Evolutionary conservation across 768 basidiomycete genomes (phyloP), one percentile per base, ranked within the genome.

Genomic region (Lactarius evosmus): DNA sequence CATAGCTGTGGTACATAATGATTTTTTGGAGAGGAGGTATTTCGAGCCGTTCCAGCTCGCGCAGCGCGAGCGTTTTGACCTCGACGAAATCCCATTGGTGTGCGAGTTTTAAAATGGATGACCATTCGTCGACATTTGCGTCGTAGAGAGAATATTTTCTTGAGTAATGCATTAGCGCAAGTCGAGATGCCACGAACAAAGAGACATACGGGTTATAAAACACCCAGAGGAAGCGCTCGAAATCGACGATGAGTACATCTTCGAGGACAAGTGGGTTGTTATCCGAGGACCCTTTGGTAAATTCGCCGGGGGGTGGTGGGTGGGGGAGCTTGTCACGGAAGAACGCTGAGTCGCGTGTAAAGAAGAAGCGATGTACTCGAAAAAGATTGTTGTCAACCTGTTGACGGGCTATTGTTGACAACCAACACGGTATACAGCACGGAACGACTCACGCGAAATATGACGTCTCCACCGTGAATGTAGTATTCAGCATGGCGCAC

Each of bases 321-420:
- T 69, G 62, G 49, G 70, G 65, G 60, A 73, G 56, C 65, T 66
- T 62, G 65, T 70, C 44, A 54, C 66, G 60, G 66, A 76, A 65
- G 58, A 69, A 33, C 57, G 63, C 34, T 0, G 85, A 87, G 56
- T 89, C 85, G 2, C 87, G 76, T 29, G 80, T 79, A 54, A 89
- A 87, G 54, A 88, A 87, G 59, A 82, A 85, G 0, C 82, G 78
- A 64, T 88, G 87, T 0, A 88, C 78, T 2, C 82, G 76, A 66
- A 86, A 89, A 1, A 83, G 76, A 2, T 78, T 74, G 60, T 84
- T 78, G 58, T 86, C 84, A 29, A 84, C 83, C 87, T 88, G 67
- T 22, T 54, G 19, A 32, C 16, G 16, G 12, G 32, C 66, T 34
- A 58, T 19, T 9, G 29, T 40, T 32, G 22, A 14, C 36, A 17